Conservation (phyloP, 176 grass and related monocot genomes). For the Thinopyrum elongatum region DNA sequence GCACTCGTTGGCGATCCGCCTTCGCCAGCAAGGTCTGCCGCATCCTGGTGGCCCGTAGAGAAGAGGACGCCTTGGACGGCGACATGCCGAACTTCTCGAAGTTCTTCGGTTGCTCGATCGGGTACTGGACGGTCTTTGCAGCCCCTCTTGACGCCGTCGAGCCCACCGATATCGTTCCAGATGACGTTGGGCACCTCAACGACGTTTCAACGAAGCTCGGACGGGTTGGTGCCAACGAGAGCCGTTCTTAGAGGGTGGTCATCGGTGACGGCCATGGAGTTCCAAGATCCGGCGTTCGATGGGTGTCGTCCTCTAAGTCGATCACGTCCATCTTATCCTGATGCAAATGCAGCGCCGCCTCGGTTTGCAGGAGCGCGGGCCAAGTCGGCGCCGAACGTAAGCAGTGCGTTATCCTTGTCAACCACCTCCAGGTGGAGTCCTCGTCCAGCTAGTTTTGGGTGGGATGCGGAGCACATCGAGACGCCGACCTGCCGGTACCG, state of each 20-base stretch:
- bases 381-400: slow-evolving; percentile 61
- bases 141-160: slow-evolving; percentile 61
- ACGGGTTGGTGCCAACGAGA: slow-evolving; percentile 57
- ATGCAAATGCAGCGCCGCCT: slow-evolving; percentile 71
- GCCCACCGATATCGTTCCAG: slow-evolving; percentile 65
- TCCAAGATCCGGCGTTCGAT: slow-evolving; percentile 58
- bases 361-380: slow-evolving; percentile 59
- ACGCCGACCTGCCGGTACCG: slow-evolving; percentile 58
- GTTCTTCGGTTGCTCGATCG: slow-evolving; percentile 59
- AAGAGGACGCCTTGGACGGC: slow-evolving; percentile 63
- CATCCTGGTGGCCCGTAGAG: too few species aligned
- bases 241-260: slow-evolving; percentile 59
- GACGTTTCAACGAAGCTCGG: slow-evolving; percentile 60
- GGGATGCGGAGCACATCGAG: slow-evolving; percentile 56
- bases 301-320: slow-evolving; percentile 56
- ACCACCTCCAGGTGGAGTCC: slow-evolving; percentile 51
- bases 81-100: slow-evolving; percentile 74
- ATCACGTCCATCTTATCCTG: slow-evolving; percentile 76
- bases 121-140: slow-evolving; percentile 68
- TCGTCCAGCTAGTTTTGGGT: slow-evolving; percentile 41
- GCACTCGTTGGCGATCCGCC: too few species aligned
- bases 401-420: slow-evolving; percentile 52
- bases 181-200: slow-evolving; percentile 67
- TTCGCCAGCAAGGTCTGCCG: too few species aligned
- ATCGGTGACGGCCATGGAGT: slow-evolving; percentile 55